Conservation (phyloP, 345 rosid genomes). For the Bruguiera sexangula region DNA sequence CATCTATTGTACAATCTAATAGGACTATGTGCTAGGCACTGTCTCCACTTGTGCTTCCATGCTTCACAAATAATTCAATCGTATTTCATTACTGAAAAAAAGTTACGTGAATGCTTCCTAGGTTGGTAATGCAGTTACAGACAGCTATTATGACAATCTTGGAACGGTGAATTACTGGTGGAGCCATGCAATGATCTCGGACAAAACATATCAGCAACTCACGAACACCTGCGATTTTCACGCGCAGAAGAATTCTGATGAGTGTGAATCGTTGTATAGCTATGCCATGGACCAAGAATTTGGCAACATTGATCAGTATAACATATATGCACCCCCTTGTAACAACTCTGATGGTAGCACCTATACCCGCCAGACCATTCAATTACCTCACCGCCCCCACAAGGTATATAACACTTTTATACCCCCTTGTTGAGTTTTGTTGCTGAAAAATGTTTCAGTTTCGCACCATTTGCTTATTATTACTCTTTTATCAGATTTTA, state of each 20-base stretch:
- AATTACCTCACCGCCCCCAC: constrained; percentile 66
- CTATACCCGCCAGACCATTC: constrained; percentile 39
- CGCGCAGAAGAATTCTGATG: constrained; percentile 71
- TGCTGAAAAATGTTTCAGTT: no score
- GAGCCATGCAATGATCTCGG: constrained; percentile 99
- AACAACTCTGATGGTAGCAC: constrained; percentile 66
- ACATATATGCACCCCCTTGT: constrained; percentile 88
- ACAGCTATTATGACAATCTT: constrained; percentile 83
- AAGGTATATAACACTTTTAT: constrained; percentile 19
- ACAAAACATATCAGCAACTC: constrained; percentile 70
- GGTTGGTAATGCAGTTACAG: constrained; percentile 99
- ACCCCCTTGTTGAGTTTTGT: neutral
- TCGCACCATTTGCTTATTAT: no score
- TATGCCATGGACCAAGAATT: constrained; percentile 97
- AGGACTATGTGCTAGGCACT: neutral
- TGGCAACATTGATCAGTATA: constrained; percentile 95
- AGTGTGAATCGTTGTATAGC: constrained; percentile 78
- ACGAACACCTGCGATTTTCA: constrained; percentile 79
- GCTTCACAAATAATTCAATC: neutral
- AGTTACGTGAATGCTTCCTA: constrained; percentile 16
- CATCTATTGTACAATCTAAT: neutral
- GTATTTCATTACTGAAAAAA: neutral
- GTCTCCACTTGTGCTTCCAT: neutral
- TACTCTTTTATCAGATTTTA: constrained; percentile 35
- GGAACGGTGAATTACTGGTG: constrained; percentile 99